phyloP scores from a whole-genome alignment of 805 yeast species.

The Saccharomycopsis vini region DNA sequence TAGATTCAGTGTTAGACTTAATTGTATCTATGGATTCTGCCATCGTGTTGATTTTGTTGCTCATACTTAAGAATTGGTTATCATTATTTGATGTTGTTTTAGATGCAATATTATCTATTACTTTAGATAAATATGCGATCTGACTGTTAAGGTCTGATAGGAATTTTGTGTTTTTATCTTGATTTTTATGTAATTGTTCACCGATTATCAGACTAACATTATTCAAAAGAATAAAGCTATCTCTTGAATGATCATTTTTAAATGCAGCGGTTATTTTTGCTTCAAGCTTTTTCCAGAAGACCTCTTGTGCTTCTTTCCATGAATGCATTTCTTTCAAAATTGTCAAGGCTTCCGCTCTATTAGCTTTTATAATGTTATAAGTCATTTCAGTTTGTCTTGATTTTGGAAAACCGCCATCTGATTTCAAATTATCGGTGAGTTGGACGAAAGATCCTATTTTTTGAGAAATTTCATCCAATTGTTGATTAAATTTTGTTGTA shows the following conservation, averaged over 20 bases:
- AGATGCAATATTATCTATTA: too few species aligned
- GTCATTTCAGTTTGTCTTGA: constrained; percentile 14
- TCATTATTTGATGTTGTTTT: too few species aligned
- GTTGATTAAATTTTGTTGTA: neutral
- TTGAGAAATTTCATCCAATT: neutral
- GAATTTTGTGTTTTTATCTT: neutral
- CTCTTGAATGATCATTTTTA: neutral
- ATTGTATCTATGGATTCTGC: neutral
- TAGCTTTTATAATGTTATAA: constrained; percentile 13
- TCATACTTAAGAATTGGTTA: too few species aligned
- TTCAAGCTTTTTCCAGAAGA: constrained; percentile 4
- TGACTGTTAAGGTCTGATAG: too few species aligned
- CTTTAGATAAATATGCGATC: too few species aligned
- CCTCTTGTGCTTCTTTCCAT: constrained; percentile 10
- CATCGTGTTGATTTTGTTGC: neutral
- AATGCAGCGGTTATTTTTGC: constrained; percentile 1
- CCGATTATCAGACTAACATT: constrained; percentile 13
- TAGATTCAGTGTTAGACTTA: neutral
- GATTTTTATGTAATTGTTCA: constrained; percentile 12
- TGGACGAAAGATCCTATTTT: constrained; percentile 1
- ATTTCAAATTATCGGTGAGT: neutral
- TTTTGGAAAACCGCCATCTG: constrained; percentile 10
- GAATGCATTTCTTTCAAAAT: constrained; percentile 4
- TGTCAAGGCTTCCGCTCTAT: constrained; percentile 14
- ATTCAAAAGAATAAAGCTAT: constrained; percentile 8